Conservation (phyloP, 2,329 filamentous ascomycete genomes). For the Knufia fluminis region DNA sequence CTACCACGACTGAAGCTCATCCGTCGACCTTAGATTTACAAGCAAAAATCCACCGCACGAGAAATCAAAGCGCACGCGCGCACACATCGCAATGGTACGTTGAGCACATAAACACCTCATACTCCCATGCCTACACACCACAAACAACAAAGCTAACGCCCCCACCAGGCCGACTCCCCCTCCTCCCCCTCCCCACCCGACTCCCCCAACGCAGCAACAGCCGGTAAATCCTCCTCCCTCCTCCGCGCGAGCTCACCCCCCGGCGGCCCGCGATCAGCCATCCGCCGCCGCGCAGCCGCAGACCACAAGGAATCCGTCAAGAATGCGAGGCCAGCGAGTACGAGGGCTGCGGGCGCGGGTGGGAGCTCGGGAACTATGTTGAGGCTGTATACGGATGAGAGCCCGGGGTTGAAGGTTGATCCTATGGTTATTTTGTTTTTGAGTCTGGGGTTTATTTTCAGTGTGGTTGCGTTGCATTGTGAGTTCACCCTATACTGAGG, state of each 20-base stretch:
- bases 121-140: neutral
- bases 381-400: conserved; percentile 98
- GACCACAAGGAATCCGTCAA: conserved; percentile 96
- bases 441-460: conserved; percentile 97
- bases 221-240: conserved; percentile 58
- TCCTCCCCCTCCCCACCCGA: conserved; percentile 38
- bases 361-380: conserved; percentile 98
- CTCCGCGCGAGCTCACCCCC: conserved; percentile 78
- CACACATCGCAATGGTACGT: neutral
- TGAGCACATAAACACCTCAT: neutral
- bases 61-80: neutral
- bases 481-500: conserved; percentile 35
- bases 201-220: conserved; percentile 39
- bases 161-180: conserved; percentile 30
- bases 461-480: conserved; percentile 95
- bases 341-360: conserved; percentile 83
- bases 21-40: too few species aligned
- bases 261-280: conserved; percentile 87
- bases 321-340: conserved; percentile 86
- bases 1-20: too few species aligned
- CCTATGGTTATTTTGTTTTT: conserved; percentile 94
- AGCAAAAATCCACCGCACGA: too few species aligned
- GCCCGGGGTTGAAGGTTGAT: conserved; percentile 92
- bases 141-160: neutral
- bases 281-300: conserved; percentile 87